Percentiles rank a stretch among this genome's conserved stretches.
Evolutionary conservation across 345 rosid species (phyloP).

Genomic region (Eucalyptus decipiens): DNA sequence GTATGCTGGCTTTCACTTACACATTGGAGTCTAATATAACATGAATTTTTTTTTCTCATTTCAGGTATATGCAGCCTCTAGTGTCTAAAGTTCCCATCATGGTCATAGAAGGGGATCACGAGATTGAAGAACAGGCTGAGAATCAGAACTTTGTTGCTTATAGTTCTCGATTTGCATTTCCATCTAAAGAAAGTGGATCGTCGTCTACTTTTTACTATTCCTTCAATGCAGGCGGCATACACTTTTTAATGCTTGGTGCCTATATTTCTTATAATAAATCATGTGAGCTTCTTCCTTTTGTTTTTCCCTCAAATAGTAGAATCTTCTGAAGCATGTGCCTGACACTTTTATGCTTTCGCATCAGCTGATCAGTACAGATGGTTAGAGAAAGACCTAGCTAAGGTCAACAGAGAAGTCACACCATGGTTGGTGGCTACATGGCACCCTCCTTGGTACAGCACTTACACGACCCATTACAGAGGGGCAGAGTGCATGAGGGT

Average conservation of each 20-base stretch:
- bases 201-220: slow-evolving; percentile 70
- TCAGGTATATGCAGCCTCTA: slow-evolving; percentile 76
- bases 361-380: slow-evolving; percentile 76
- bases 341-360: background rate
- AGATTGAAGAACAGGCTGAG: slow-evolving; percentile 64
- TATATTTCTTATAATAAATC: slow-evolving; percentile 49
- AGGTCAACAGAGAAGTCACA: slow-evolving; percentile 52
- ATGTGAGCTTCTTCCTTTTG: slow-evolving; percentile 15
- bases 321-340: background rate
- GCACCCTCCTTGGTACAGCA: slow-evolving; percentile 88
- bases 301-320: background rate
- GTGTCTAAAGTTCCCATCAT: slow-evolving; percentile 64
- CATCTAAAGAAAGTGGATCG: slow-evolving; percentile 65
- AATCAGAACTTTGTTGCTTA: slow-evolving; percentile 62
- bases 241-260: slow-evolving; percentile 80
- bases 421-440: slow-evolving; percentile 89
- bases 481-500: slow-evolving; percentile 89
- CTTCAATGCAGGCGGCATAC: slow-evolving; percentile 90
- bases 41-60: background rate
- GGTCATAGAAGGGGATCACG: slow-evolving; percentile 92
- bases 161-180: slow-evolving; percentile 79
- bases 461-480: slow-evolving; percentile 65
- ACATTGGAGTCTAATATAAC: background rate
- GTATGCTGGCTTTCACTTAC: background rate
- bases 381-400: slow-evolving; percentile 57